Conservation (phyloP, 257 asterid genomes). For the Solanum pennellii region DNA sequence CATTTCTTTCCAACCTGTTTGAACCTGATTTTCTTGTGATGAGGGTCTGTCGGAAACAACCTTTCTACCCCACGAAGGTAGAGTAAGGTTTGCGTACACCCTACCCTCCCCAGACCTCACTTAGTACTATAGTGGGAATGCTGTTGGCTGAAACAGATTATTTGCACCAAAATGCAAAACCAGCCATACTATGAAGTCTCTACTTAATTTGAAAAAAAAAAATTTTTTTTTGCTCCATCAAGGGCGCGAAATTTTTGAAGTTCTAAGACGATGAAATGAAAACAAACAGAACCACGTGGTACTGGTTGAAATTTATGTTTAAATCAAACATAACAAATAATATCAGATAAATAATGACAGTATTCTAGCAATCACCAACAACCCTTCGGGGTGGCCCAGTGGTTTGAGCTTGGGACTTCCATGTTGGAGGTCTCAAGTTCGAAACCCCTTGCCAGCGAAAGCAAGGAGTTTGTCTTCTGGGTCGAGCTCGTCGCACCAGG, state of each 20-base stretch:
- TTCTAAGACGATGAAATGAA: neutral
- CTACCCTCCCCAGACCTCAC: neutral
- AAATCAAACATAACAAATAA: neutral
- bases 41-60: neutral
- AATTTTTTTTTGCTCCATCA: neutral
- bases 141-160: neutral
- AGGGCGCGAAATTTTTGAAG: neutral
- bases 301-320: neutral
- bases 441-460: too few species aligned
- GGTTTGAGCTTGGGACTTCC: too few species aligned
- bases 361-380: conserved; percentile 28
- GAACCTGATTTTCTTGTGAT: neutral
- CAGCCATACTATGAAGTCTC: neutral
- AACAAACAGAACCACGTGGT: neutral
- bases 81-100: neutral
- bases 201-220: neutral
- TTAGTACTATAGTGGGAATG: neutral
- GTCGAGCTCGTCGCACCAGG: too few species aligned
- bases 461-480: too few species aligned
- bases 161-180: neutral
- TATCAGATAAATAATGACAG: neutral
- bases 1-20: neutral
- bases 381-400: too few species aligned
- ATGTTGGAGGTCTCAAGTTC: too few species aligned
- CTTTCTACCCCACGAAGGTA: neutral